Conservation (phyloP, 805 yeast genomes). For the Nakazawaea wickerhamii region DNA sequence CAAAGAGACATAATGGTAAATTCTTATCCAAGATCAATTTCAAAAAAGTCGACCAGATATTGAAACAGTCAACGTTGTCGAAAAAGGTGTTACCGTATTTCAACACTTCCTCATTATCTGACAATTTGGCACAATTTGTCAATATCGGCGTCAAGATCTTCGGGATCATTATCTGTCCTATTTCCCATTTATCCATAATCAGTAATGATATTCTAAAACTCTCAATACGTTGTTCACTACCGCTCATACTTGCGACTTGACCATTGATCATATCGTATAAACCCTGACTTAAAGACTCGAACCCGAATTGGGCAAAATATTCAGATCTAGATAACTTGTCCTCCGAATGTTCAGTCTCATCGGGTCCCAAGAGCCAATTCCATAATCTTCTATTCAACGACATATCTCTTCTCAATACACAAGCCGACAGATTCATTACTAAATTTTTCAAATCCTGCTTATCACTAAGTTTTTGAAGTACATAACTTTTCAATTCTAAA, state of each 20-base stretch:
- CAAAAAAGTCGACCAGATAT: conserved; percentile 68
- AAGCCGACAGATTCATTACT: conserved; percentile 56
- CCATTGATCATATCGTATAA: conserved; percentile 43
- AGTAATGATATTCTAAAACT: conserved; percentile 65
- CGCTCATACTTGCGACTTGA: conserved; percentile 18
- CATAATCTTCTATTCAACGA: conserved; percentile 89
- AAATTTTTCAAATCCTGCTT: conserved; percentile 52
- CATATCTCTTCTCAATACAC: conserved; percentile 84
- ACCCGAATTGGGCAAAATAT: conserved; percentile 60
- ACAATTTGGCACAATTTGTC: conserved; percentile 34
- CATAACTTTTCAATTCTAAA: conserved; percentile 58
- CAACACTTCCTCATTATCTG: conserved; percentile 39
- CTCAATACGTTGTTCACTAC: conserved; percentile 32
- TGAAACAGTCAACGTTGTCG: conserved; percentile 77
- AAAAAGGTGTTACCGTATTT: conserved; percentile 64
- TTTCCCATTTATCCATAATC: conserved; percentile 92
- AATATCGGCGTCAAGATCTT: conserved; percentile 62
- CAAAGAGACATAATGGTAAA: conserved; percentile 49
- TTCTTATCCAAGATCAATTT: conserved; percentile 34
- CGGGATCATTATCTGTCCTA: conserved; percentile 73
- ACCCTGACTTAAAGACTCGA: conserved; percentile 44
- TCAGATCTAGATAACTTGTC: conserved; percentile 31
- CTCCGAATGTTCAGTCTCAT: conserved; percentile 19
- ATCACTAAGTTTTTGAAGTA: conserved; percentile 43
- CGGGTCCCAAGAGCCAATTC: conserved; percentile 91